Evolutionary conservation across 2,329 filamentous ascomycete genomes (phyloP), one percentile per base, ranked within the genome.

Genomic region (Penicillium polonicum): DNA sequence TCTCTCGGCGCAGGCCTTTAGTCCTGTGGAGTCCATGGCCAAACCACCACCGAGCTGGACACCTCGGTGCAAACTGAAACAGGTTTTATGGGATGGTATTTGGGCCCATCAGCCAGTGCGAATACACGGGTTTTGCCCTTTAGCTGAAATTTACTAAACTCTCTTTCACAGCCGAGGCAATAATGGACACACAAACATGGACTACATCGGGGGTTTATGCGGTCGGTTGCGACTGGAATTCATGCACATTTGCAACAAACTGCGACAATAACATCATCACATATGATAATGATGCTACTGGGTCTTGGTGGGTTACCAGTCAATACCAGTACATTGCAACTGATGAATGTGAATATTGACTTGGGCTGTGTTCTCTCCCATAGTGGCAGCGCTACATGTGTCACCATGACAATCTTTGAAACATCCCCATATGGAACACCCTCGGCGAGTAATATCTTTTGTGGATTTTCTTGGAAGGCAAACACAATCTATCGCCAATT

Each of bases 341-440:
- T 15, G 4, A 15, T 31, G 17, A 31, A 38, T 4, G 2, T 3
- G 31, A 27, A 39, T 8, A n/a, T 5, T 41, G 15, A 41, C 48
- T 41, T 21, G 12, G 10, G 5, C 10, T 19, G 1, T 23, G n/a
- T 41, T 41, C n/a, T 13, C 6, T 6, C 4, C 38, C 4, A 41
- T 21, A 41, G 38, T 41, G 38, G 19, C 38, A 44, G 17, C 21
- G 35, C 17, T 36, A 17, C 8, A 43, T 52, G 50, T n/a, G 27
- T 29, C 17, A 52, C 41, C 4, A 52, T 52, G 50, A 45, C 50
- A 7, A 52, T 52, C 9, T 45, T 29, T 21, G 6, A 52, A 44
- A n/a, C 31, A 5, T 21, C 21, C 12, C 41, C 50, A 21, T 52
- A 36, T 31, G 41, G 15, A 13, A 27, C 17, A 36, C 35, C 35